Conservation (phyloP, 78 protist species). For the Dictyostelium citrinum region DNA sequence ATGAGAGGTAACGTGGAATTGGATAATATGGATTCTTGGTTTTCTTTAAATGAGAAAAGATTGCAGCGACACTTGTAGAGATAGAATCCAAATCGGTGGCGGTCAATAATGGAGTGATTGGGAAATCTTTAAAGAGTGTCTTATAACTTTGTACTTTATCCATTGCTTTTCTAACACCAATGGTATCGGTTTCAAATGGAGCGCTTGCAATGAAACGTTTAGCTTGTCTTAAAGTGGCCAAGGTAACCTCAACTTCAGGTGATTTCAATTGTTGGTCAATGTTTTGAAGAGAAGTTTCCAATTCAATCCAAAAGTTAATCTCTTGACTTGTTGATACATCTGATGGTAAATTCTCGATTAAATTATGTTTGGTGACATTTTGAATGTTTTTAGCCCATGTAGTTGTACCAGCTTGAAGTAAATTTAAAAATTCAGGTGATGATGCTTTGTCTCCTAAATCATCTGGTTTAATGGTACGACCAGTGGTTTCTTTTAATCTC, state of each 20-base stretch:
- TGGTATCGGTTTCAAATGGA: conserved; percentile 81
- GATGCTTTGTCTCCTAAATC: conserved; percentile 55
- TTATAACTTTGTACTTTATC: conserved; percentile 68
- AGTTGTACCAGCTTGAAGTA: conserved; percentile 66
- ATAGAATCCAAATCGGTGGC: conserved; percentile 75
- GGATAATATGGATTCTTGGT: conserved; percentile 52
- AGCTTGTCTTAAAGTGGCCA: conserved; percentile 64
- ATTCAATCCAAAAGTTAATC: conserved; percentile 86
- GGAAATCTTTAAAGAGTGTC: conserved; percentile 79
- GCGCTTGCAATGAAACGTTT: conserved; percentile 79
- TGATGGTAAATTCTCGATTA: conserved; percentile 46
- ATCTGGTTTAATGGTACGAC: conserved; percentile 33
- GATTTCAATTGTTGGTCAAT: conserved; percentile 44
- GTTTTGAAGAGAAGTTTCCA: conserved; percentile 68
- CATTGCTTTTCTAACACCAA: conserved; percentile 59
- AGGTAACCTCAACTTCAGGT: conserved; percentile 65
- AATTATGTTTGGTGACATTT: conserved; percentile 80
- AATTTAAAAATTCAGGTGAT: conserved; percentile 53
- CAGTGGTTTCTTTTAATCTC: background rate
- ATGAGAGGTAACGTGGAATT: conserved; percentile 56
- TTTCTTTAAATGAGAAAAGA: conserved; percentile 79
- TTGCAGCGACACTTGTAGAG: conserved; percentile 1
- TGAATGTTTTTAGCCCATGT: conserved; percentile 86
- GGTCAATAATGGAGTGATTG: conserved; percentile 77
- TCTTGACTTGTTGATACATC: conserved; percentile 75